phyloP scores from a whole-genome alignment of 2,329 filamentous ascomycete species.

The Diaporthe sp. region DNA sequence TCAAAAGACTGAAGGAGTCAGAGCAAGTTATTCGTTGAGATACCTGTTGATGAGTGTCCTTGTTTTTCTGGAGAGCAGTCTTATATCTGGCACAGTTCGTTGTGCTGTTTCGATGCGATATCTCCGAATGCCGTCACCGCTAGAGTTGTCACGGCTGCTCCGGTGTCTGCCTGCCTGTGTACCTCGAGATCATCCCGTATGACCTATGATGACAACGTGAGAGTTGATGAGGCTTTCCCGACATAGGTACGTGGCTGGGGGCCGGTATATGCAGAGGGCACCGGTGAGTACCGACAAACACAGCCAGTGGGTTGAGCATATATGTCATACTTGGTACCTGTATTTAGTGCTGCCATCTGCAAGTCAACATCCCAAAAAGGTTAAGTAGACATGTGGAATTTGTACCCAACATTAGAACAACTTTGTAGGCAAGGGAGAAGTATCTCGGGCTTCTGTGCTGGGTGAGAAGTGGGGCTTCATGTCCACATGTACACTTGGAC shows the following conservation, averaged over 20 bases:
- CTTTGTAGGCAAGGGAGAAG: background rate
- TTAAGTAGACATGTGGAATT: background rate
- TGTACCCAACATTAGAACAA: background rate
- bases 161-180: slow-evolving; percentile 6
- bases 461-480: background rate
- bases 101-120: background rate
- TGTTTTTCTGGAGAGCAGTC: background rate
- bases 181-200: slow-evolving; percentile 19
- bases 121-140: background rate
- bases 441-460: background rate
- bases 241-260: slow-evolving; percentile 25
- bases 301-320: background rate
- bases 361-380: background rate
- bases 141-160: slow-evolving; percentile 6
- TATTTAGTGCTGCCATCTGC: background rate
- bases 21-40: background rate
- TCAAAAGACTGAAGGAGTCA: background rate
- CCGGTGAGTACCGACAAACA: slow-evolving; percentile 10
- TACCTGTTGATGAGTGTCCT: background rate
- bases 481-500: background rate
- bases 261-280: background rate
- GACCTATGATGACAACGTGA: slow-evolving; percentile 28
- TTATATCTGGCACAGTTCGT: slow-evolving; percentile 19
- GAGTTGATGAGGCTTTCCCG: slow-evolving; percentile 11
- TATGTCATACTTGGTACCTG: slow-evolving; percentile 3